These are phyloP conservation scores for Citropsis articulata DNA, from an alignment of 345 rosid species.

Conservation along the genomic window DNA sequence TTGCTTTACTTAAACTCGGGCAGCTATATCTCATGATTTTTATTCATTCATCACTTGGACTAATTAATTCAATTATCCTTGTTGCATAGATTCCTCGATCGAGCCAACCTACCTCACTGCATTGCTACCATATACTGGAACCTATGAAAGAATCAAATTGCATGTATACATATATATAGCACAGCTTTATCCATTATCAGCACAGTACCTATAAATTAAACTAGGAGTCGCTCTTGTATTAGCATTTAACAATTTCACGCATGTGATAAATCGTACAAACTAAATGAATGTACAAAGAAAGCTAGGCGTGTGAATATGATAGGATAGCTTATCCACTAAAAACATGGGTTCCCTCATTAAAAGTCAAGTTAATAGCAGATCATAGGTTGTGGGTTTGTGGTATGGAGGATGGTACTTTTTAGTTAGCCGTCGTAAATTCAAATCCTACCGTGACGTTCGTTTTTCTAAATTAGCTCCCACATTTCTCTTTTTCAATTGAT, in stretches of 20 bases:
- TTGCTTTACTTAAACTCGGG: too few relatives aligned
- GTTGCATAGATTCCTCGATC: neutral
- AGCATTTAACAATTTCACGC: neutral
- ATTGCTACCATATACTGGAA: neutral
- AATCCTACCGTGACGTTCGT: neutral
- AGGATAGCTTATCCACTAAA: neutral
- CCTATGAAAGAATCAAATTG: neutral
- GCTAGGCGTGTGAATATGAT: neutral
- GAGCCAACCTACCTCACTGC: neutral
- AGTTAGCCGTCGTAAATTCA: neutral
- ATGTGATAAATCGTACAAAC: neutral
- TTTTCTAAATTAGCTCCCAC: neutral
- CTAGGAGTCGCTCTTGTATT: neutral
- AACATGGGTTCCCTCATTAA: neutral
- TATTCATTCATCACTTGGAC: neutral
- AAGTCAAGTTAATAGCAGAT: slow-evolving; percentile 3
- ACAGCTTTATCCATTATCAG: neutral
- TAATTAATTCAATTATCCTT: neutral
- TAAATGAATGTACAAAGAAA: neutral
- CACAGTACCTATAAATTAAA: neutral
- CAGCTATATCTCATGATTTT: too few relatives aligned
- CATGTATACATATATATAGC: too few relatives aligned
- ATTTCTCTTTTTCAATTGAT: neutral
- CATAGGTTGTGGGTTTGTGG: neutral
- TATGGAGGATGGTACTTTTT: neutral